Percentiles rank a stretch among this genome's conserved stretches.
Conservation (phyloP, 2,329 filamentous ascomycete species). For the Aspergillus pseudoterreus region DNA sequence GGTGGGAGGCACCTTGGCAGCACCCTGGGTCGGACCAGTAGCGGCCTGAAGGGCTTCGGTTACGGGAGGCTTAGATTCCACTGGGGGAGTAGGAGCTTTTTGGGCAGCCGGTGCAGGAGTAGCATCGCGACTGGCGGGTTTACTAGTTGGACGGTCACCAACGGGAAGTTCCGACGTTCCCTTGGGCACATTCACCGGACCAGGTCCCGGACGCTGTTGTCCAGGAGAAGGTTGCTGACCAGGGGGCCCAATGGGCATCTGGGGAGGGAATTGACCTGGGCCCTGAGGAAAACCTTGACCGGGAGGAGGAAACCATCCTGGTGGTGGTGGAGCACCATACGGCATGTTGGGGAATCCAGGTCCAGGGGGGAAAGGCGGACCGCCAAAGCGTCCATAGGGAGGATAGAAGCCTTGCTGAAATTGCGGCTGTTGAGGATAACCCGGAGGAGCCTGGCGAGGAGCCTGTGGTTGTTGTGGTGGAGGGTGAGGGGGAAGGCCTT, state of each 20-base stretch:
- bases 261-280: conserved; percentile 63
- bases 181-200: conserved; percentile 27
- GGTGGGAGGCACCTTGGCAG: conserved; percentile 20
- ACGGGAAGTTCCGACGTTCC: conserved; percentile 43
- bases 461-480: conserved; percentile 44
- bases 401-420: conserved; percentile 43
- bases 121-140: conserved; percentile 32
- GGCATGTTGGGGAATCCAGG: conserved; percentile 72
- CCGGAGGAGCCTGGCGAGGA: conserved; percentile 33
- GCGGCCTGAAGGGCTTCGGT: conserved; percentile 33
- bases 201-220: conserved; percentile 33
- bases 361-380: conserved; percentile 51
- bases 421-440: conserved; percentile 40
- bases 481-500: conserved; percentile 33
- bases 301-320: conserved; percentile 72
- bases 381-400: conserved; percentile 45
- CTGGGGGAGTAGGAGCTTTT: conserved; percentile 32
- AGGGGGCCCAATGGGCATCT: conserved; percentile 55
- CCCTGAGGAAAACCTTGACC: conserved; percentile 70
- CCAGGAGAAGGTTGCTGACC: conserved; percentile 39
- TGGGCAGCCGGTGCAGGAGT: conserved; percentile 32
- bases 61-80: conserved; percentile 38
- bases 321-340: conserved; percentile 66
- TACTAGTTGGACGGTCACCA: conserved; percentile 34
- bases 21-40: conserved; percentile 21